Evolutionary conservation across 305 asterid species (phyloP).

Genomic region (Solanum hybrid): DNA sequence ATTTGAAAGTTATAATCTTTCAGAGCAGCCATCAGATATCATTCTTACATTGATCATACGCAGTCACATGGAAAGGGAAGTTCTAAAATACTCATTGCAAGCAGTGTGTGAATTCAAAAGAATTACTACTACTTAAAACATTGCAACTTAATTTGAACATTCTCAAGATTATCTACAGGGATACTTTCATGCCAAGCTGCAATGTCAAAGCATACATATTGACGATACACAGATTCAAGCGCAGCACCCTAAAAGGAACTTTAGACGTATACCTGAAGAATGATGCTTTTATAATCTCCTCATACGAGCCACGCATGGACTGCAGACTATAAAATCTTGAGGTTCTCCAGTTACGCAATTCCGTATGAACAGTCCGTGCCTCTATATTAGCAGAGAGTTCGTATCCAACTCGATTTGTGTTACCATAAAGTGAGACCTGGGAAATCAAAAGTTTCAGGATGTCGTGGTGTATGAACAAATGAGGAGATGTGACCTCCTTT

Average conservation of each 20-base stretch:
- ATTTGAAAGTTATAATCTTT: not conserved
- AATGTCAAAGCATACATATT: not conserved
- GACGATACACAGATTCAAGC: not conserved
- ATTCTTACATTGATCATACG: not conserved
- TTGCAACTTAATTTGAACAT: not conserved
- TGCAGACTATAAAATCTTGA: slow-evolving; percentile 2
- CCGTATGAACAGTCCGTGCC: slow-evolving; percentile 9
- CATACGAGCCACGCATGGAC: not conserved
- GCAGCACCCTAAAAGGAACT: not conserved
- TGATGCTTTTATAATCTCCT: not conserved
- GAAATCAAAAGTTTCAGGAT: not conserved
- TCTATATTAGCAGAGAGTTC: not conserved
- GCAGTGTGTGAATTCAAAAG: not conserved
- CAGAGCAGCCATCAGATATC: not conserved
- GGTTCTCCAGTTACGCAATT: not conserved
- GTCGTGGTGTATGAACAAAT: slow-evolving; percentile 1
- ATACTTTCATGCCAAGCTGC: not conserved
- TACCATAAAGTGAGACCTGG: not conserved
- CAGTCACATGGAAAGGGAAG: not conserved
- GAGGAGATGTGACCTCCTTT: slow-evolving; percentile 9
- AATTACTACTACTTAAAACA: not conserved
- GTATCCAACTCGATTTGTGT: not conserved
- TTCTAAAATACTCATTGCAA: not conserved
- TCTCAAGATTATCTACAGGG: not conserved
- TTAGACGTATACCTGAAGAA: not conserved